A percentile compares a stretch with the other conserved stretches of the same genome.
Evolutionary conservation across 73 alveolate genomes (phyloP).

Genomic region (Symbiodinium natans): DNA sequence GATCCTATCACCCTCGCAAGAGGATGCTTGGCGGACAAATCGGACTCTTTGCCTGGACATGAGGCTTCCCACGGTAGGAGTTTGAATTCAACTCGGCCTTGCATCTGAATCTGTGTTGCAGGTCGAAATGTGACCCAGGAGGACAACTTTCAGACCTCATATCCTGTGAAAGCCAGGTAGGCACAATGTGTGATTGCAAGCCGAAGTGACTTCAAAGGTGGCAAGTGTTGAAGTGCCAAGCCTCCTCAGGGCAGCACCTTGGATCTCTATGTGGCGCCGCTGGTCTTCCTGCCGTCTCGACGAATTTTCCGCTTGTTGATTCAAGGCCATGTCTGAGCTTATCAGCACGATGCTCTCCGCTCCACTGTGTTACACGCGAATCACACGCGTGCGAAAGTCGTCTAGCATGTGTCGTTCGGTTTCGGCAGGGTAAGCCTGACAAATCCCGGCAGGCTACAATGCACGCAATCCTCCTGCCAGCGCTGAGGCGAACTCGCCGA

Average conservation of each 20-base stretch:
- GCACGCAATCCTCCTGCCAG: constrained; percentile 58
- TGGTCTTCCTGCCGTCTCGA: constrained; percentile 49
- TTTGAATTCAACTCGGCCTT: not conserved
- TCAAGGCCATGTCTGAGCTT: constrained; percentile 22
- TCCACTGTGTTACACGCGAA: no score
- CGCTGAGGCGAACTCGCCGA: constrained; percentile 17
- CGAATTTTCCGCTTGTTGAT: constrained; percentile 66
- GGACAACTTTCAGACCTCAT: constrained; percentile 52
- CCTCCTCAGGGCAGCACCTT: constrained; percentile 50
- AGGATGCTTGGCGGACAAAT: constrained; percentile 35
- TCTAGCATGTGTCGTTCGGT: no score
- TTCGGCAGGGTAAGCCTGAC: no score
- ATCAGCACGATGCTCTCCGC: no score
- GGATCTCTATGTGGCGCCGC: constrained; percentile 68
- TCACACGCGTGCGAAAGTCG: no score
- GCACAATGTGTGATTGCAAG: not conserved
- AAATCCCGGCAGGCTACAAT: constrained; percentile 53
- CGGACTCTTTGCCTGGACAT: constrained; percentile 66
- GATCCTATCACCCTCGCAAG: constrained; percentile 62
- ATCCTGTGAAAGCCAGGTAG: constrained; percentile 66
- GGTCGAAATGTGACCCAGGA: constrained; percentile 59
- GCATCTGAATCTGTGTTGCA: not conserved
- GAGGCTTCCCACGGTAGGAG: constrained; percentile 8
- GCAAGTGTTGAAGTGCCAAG: not conserved
- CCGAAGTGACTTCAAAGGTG: no score